Base-by-base conservation (phyloP, 1,284 basidiomycete species). In the Agaricales sp. region DNA sequence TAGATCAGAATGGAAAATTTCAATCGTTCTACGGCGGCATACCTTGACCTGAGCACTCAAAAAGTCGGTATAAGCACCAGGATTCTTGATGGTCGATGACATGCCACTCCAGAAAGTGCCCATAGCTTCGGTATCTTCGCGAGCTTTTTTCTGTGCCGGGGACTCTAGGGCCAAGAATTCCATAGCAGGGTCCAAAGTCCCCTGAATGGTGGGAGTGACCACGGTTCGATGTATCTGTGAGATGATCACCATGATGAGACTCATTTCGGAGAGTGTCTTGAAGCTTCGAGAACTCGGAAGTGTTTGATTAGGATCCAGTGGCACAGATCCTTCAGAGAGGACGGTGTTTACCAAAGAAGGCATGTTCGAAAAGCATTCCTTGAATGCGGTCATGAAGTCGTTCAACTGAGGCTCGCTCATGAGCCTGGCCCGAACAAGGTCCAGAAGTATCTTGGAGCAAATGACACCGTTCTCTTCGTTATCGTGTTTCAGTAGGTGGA, bases 401-500 rank as follows among this genome's bases (percentile, higher is more conserved):
- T 79, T 69, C 38, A 93, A 77, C 50, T 83, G 77, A 3, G 89
- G 82, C 57, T 93, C 92, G 8, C 84, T 80, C 50, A 89, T 70
- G n/a, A 77, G 69, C 61, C 85, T 74, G 19, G 73, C 73, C 43
- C 87, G 80, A 54, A 81, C 70, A 23, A 86, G 65, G 65, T 99
- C 96, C 53, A 93, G 85, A 59, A 96, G 78, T 51, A 87, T 87
- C 68, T 99, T 99, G 75, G 95, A 91, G 50, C 87, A 91, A 2
- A 87, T 77, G 24, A 87, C 78, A 1, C 89, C 96, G 60, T 94
- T 96, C 61, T 99, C 96, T 67, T 99, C 96, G 61, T 96, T 98
- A 70, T 99, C 97, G 54, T 82, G 73, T 45, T 87, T 85, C 39
- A 99, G 74, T 39, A 94, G 72, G 55, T 87, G 75, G 48, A 98